Conservation (phyloP, 73 alveolate genomes). For the Symbiodinium pilosum region DNA sequence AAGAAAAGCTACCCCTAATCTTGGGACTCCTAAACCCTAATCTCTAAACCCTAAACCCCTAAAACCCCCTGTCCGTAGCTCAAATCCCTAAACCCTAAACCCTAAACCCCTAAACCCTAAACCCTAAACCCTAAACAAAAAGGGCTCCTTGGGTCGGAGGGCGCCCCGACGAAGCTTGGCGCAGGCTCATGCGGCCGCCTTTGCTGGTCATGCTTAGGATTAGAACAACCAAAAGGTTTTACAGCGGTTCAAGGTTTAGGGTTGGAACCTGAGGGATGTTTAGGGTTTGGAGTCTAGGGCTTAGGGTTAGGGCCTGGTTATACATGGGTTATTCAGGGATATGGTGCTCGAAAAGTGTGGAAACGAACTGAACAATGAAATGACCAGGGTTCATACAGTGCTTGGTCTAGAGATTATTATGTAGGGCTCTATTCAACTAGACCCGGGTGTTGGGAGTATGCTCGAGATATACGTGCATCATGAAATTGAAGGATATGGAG, state of each 20-base stretch:
- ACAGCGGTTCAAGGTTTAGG: background rate
- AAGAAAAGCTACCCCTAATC: too few species aligned
- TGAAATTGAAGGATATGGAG: too few species aligned
- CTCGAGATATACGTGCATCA: too few species aligned
- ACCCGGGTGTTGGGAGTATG: too few species aligned
- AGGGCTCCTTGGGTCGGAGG: conserved; percentile 64
- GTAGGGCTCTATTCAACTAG: too few species aligned
- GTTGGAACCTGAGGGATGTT: too few species aligned
- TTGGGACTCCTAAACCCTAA: too few species aligned
- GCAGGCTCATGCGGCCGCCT: conserved; percentile 73
- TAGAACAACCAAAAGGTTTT: background rate
- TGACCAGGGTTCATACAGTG: background rate
- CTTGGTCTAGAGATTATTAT: background rate
- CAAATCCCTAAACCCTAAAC: background rate
- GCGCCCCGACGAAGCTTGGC: conserved; percentile 78
- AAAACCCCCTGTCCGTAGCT: background rate
- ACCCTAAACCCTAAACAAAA: background rate
- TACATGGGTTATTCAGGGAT: background rate
- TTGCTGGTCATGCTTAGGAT: background rate
- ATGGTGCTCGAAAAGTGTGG: background rate
- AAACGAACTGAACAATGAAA: background rate
- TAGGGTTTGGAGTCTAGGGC: background rate
- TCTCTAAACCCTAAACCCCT: too few species aligned
- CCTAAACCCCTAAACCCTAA: background rate
- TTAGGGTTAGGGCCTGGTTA: background rate